These are phyloP conservation scores for Penicillium coffeae DNA, from an alignment of 495 filamentous ascomycete species.

Conservation along the genomic window DNA sequence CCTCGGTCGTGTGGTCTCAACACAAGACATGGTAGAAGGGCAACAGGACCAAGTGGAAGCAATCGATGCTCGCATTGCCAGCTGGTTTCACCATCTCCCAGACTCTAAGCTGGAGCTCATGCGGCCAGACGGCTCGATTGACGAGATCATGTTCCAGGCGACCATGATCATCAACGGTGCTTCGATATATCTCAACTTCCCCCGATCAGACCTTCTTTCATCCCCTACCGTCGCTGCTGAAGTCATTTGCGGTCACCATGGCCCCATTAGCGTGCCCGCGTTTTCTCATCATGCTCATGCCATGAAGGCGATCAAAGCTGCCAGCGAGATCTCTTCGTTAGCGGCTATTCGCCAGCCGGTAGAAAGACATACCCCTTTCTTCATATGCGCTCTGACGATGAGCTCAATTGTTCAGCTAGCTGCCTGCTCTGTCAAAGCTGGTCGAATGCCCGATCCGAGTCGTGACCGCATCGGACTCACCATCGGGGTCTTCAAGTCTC, in stretches of 20 bases:
- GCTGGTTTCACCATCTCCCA: slow-evolving; percentile 80
- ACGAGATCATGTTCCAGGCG: slow-evolving; percentile 91
- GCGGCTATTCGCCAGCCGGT: slow-evolving; percentile 72
- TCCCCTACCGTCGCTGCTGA: slow-evolving; percentile 45
- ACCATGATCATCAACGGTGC: slow-evolving; percentile 72
- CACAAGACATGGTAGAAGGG: slow-evolving; percentile 34
- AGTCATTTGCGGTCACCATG: slow-evolving; percentile 46
- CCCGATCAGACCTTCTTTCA: slow-evolving; percentile 47
- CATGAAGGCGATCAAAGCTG: slow-evolving; percentile 72
- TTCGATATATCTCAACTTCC: slow-evolving; percentile 45
- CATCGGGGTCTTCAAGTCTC: slow-evolving; percentile 73
- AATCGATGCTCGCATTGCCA: slow-evolving; percentile 72
- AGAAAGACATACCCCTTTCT: slow-evolving; percentile 78
- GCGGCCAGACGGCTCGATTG: slow-evolving; percentile 60
- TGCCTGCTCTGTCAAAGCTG: slow-evolving; percentile 65
- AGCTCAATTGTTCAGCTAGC: slow-evolving; percentile 57
- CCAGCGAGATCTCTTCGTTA: slow-evolving; percentile 71
- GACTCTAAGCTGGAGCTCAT: slow-evolving; percentile 69
- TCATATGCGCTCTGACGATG: slow-evolving; percentile 72
- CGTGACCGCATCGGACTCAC: slow-evolving; percentile 77
- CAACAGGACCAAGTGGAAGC: slow-evolving; percentile 48
- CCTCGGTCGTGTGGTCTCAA: slow-evolving; percentile 65
- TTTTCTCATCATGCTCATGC: slow-evolving; percentile 62
- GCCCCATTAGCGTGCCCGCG: slow-evolving; percentile 47
- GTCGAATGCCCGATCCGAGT: slow-evolving; percentile 63